Conservation (phyloP, 441 rosid genomes). For the Sinapis alba region DNA sequence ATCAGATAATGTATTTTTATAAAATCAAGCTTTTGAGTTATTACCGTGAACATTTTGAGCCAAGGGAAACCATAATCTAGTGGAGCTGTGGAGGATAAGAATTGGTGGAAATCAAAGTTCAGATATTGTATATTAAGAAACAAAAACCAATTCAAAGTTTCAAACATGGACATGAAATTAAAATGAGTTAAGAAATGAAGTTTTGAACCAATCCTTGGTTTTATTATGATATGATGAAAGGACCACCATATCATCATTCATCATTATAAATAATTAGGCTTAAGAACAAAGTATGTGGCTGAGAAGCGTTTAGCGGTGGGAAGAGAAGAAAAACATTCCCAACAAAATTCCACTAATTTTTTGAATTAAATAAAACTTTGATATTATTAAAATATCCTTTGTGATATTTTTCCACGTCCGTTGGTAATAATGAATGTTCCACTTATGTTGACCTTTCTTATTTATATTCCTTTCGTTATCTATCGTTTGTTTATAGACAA, state of each 20-base stretch:
- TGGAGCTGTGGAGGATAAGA: conserved; percentile 37
- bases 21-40: neutral
- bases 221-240: conserved; percentile 19
- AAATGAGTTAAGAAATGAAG: conserved; percentile 20
- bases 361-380: neutral
- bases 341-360: conserved; percentile 18
- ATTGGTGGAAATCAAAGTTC: conserved; percentile 27
- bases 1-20: conserved; percentile 10
- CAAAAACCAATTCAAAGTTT: conserved; percentile 10
- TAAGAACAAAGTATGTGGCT: conserved; percentile 19
- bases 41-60: neutral
- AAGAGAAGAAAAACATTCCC: conserved; percentile 21
- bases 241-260: conserved; percentile 19
- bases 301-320: conserved; percentile 36
- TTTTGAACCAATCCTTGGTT: conserved; percentile 37
- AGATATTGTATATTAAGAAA: neutral
- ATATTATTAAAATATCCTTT: neutral
- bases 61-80: conserved; percentile 16
- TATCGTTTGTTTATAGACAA: conserved; percentile 23
- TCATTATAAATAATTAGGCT: conserved; percentile 32
- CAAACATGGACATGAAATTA: conserved; percentile 14
- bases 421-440: conserved; percentile 23
- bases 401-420: conserved; percentile 30
- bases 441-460: conserved; percentile 34
- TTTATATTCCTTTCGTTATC: conserved; percentile 31